These are phyloP conservation scores for Claviceps pazoutovae DNA, from an alignment of 2,329 filamentous ascomycete species.

Conservation along the genomic window DNA sequence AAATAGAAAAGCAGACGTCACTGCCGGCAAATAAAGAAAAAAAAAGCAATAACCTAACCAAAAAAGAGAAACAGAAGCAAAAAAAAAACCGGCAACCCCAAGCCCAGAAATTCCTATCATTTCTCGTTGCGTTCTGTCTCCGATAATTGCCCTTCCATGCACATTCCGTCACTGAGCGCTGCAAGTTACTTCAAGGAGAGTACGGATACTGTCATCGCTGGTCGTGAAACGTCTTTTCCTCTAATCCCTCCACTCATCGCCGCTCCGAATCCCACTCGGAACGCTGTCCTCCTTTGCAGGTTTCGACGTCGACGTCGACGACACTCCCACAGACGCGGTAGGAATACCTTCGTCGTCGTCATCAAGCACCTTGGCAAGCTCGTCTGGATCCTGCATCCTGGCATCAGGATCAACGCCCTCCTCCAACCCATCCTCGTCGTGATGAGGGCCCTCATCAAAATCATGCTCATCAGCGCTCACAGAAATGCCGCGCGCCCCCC, in stretches of 20 bases:
- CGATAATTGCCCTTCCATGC: background rate
- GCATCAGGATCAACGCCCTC: constrained; percentile 43
- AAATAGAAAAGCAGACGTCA: background rate
- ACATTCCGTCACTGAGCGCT: background rate
- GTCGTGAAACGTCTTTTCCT: background rate
- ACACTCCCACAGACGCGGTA: background rate
- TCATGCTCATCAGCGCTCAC: constrained; percentile 51
- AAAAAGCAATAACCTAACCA: background rate
- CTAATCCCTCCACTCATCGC: constrained; percentile 33
- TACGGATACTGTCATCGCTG: background rate
- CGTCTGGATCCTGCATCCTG: constrained; percentile 53
- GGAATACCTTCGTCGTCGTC: constrained; percentile 20
- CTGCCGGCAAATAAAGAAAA: background rate
- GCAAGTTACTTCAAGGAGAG: too few relatives aligned
- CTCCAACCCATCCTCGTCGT: constrained; percentile 30
- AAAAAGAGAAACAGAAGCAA: background rate
- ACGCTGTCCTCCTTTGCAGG: constrained; percentile 14
- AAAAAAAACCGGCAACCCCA: background rate
- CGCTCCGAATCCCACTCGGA: constrained; percentile 28
- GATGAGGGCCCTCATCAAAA: constrained; percentile 34
- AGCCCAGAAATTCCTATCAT: background rate
- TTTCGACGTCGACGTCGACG: constrained; percentile 13
- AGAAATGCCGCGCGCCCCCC: constrained; percentile 51
- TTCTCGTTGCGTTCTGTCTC: background rate
- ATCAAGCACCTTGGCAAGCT: constrained; percentile 45